Evolutionary conservation across 805 yeast species (phyloP).

Genomic region (Suhomyces xylopsoci): DNA sequence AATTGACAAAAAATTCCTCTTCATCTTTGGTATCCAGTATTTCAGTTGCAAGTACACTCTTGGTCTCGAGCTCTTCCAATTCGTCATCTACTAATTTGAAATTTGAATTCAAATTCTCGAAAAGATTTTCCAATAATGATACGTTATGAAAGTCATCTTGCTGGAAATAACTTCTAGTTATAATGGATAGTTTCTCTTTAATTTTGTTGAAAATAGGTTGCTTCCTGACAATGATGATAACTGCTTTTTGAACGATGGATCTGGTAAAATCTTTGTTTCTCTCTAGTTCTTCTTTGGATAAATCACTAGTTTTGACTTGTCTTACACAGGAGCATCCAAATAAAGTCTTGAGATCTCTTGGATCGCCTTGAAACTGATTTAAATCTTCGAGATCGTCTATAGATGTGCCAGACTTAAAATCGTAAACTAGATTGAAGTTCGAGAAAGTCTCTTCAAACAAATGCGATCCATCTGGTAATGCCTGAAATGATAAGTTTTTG

Average conservation of each 20-base stretch:
- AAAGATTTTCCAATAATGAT: constrained; percentile 63
- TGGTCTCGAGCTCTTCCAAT: constrained; percentile 5
- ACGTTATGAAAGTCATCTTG: constrained; percentile 77
- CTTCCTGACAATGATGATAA: constrained; percentile 73
- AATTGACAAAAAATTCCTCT: constrained; percentile 55
- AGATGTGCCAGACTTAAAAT: constrained; percentile 46
- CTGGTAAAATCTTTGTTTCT: constrained; percentile 68
- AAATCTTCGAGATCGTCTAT: constrained; percentile 43
- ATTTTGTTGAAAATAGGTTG: constrained; percentile 87
- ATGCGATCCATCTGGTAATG: constrained; percentile 95
- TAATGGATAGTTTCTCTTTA: constrained; percentile 84
- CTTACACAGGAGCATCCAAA: constrained; percentile 94
- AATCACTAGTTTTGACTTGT: constrained; percentile 64
- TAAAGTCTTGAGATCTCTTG: constrained; percentile 54
- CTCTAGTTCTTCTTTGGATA: constrained; percentile 43
- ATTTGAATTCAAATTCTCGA: constrained; percentile 53
- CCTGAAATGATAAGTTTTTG: constrained; percentile 91
- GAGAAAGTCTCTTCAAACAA: constrained; percentile 90
- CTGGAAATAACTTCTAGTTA: constrained; percentile 79
- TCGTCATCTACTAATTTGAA: constrained; percentile 24
- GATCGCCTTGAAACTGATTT: constrained; percentile 35
- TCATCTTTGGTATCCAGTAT: constrained; percentile 16
- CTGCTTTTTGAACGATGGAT: constrained; percentile 85
- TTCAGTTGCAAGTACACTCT: constrained; percentile 3
- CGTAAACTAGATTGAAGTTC: constrained; percentile 78